Base-by-base conservation (phyloP, 768 basidiomycete species). In the Lactarius deliciosus region DNA sequence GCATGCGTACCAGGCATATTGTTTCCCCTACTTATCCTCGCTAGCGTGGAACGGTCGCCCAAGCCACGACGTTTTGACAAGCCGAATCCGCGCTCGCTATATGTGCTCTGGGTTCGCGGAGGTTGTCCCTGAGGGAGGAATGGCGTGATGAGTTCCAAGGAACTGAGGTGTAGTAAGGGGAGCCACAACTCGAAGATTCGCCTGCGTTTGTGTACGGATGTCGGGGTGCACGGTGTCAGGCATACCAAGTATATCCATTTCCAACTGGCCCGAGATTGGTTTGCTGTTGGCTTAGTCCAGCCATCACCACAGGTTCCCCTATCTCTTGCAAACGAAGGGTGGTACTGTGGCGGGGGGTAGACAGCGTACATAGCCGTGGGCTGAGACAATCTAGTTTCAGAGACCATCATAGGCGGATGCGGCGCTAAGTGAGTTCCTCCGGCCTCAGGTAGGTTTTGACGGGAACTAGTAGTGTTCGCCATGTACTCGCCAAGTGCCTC, bases 401-500 rank as follows among this genome's bases (percentile, higher is more conserved):
- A 18, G 10, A 59, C 47, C 5, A 28, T 32, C 50, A 32, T 63
- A 20, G 53, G 57, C 16, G 68, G 72, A 61, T 41, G 53, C 32
- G 72, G 69, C 18, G 40, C 64, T 22, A 61, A 16, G 41, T 70
- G 64, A 15, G 34, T 43, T 16, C 55, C 63, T 55, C 62, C 70
- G 28, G 69, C 59, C n/a, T 70, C 73, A n/a, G 71, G 65, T 32
- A 74, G 68, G 65, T 79, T 79, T 64, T 75, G 76, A 58, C 79
- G 77, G 9, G 60, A 50, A 25, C 67, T 53, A 43, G 61, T 53
- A 50, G 61, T 77, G 28, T 36, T 64, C 20, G 86, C 74, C 84
- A 90, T 86, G 70, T 90, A 90, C 61, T 85, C 84, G 68, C 88
- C 83, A 32, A 90, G 80, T 1, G 85, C 88, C 56, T 91, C 89